Evolutionary conservation across 225 moss, liverwort and hornwort species (phyloP), one percentile per base, ranked within the genome.

Genomic region (Asterella californica): DNA sequence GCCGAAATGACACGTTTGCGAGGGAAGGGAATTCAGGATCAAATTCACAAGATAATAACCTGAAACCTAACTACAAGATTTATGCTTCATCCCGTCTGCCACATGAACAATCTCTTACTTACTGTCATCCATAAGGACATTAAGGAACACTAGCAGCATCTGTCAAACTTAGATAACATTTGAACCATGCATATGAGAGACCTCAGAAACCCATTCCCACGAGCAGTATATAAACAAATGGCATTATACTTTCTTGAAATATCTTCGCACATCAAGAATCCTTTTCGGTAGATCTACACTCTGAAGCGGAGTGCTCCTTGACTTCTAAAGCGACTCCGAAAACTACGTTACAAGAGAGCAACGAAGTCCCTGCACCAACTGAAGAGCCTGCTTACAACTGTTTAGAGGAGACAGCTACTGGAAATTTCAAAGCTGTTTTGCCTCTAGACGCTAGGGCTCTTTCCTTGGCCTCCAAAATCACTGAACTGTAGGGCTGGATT

Each of bases 401-500:
- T 63, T 78, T 78, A 10, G 63, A 47, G 9, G 69, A 69, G 49
- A 25, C 53, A 12, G n/a, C 79, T 80, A 77, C 76, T 32, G 85
- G 85, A 78, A 85, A 82, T 62, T 77, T 80, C 65, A 85, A 32
- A 6, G n/a, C 64, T 33, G 76, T 62, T 48, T 22, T 79, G 45
- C 70, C 69, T n/a, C n/a, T 80, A 33, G 77, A 61, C 32, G 77
- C 38, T 27, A 82, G 49, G 7, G 82, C 79, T 68, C 85, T 67
- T 57, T 77, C 49, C 60, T 69, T 63, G 4, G 81, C 83, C 78
- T 86, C 86, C 61, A 86, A 46, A 59, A 86, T 68, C 11, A 86
- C 76, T 38, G 86, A 75, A 37, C 83, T 81, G 81, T 78, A 70
- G 5, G 86, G 75, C 64, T 83, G 78, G 21, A 86, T 59, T 70